Base-by-base conservation (phyloP, 208 protist species). In the Leishmania martiniquensis region DNA sequence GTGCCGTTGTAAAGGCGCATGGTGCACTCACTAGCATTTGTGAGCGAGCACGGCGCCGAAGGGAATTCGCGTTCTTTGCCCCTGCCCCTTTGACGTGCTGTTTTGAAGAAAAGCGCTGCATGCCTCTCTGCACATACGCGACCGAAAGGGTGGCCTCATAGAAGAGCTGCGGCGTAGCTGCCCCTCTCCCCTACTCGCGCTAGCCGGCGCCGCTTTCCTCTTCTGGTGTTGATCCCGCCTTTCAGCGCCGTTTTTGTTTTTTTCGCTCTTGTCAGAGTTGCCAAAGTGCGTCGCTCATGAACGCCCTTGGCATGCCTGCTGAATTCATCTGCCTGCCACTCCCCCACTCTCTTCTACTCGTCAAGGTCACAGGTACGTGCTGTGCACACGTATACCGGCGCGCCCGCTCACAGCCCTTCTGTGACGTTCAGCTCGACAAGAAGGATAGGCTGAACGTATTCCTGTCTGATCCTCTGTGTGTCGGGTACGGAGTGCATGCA, bases 81-180 rank as follows among this genome's bases (percentile, higher is more conserved):
- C 15, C 42, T n/a, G n/a, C 29, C 49, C 25, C 32, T 25, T 10
- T 17, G n/a, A 62, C 12, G 42, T 47, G 17, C 44, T 62, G n/a
- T 20, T 79, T 52, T 76, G 68, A 2, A 32, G 47, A 51, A 67
- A 67, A 51, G 72, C 47, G 34, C 51, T 69, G 34, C 49, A 20
- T 49, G 17, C 39, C 42, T 70, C 20, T 79, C 10, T 80, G 51
- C 29, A 55, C 55, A 0, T 80, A 22, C 76, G 32, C 25, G 20
- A 42, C 44, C 3, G 65, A 25, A 32, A 37, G 25, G 15, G 9
- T 12, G 29, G 17, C 17, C 15, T 42, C 22, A 7, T n/a, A 42
- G 2, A 69, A 17, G 65, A 49, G 12, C 15, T 47, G 39, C 6
- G 25, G 39, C 42, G 20, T 69, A 20, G 22, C 65, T 1, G 6